Evolutionary conservation across 1,284 basidiomycete genomes (phyloP).

Genomic region (Malassezia vespertilionis): DNA sequence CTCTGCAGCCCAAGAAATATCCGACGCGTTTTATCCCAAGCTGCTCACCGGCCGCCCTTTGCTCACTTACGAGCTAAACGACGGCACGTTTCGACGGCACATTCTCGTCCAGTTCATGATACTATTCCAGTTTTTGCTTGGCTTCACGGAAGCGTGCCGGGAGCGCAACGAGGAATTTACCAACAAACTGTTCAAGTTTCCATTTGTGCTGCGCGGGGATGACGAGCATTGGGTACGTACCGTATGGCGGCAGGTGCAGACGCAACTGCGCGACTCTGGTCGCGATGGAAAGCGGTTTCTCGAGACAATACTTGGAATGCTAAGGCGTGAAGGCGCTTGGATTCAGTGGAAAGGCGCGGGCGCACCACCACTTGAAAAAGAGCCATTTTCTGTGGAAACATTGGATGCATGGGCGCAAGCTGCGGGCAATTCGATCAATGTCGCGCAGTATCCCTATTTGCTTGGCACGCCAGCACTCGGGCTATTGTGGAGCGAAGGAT

Average conservation of each 20-base stretch:
- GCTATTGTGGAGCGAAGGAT: slow-evolving; percentile 40
- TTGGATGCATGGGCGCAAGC: slow-evolving; percentile 6
- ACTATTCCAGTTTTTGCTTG: slow-evolving; percentile 65
- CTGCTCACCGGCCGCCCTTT: slow-evolving; percentile 75
- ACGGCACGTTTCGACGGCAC: slow-evolving; percentile 79
- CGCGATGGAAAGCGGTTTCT: slow-evolving; percentile 29
- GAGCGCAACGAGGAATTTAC: slow-evolving; percentile 53
- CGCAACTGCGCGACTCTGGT: slow-evolving; percentile 29
- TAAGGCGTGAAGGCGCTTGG: slow-evolving; percentile 35
- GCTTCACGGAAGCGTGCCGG: slow-evolving; percentile 63
- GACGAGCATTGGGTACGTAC: slow-evolving; percentile 39
- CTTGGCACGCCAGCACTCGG: slow-evolving; percentile 40
- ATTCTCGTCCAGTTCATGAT: slow-evolving; percentile 76
- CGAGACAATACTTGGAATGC: slow-evolving; percentile 26
- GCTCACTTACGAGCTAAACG: slow-evolving; percentile 72
- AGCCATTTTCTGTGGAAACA: slow-evolving; percentile 22
- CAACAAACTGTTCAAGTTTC: slow-evolving; percentile 31
- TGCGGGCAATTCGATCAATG: slow-evolving; percentile 23
- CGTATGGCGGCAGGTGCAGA: slow-evolving; percentile 33
- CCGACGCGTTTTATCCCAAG: slow-evolving; percentile 73
- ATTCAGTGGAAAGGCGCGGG: slow-evolving; percentile 39
- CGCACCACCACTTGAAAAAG: slow-evolving; percentile 37
- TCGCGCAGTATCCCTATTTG: slow-evolving; percentile 18
- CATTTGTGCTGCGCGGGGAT: slow-evolving; percentile 23
- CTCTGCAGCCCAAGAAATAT: slow-evolving; percentile 33